Base-by-base conservation (phyloP, 257 asterid genomes). In the Lavandula angustifolia region DNA sequence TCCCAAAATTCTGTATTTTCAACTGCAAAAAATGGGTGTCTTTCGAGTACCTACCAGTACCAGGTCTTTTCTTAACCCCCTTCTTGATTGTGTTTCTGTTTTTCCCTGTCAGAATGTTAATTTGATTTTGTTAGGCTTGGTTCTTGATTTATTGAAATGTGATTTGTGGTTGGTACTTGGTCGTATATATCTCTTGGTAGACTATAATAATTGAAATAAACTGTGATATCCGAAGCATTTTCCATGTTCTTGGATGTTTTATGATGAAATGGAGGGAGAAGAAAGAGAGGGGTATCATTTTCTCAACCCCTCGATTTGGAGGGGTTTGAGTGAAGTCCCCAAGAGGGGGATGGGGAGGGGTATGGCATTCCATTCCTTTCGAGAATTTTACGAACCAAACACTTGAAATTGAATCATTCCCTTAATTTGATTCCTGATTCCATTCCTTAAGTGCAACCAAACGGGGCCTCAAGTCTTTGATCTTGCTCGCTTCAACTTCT, bases 1-100 rank as follows among this genome's bases (percentile, higher is more conserved):
- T 68, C 85, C 59, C 73, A 68, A 74, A 70, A 44, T 64, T 49
- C 68, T 46, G 70, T 64, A 50, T 48, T 78, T 66, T 69, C 81
- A 44, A 75, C 74, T 8, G 55, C 59, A 10, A 78, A 53, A 67
- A 65, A 44, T n/a, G 72, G 60, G 13, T 54, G 72, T 48, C 49
- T 22, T 16, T 40, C 80, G 7, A 58, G 41, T 46, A 33, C 68
- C 43, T 33, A 67, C 54, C 81, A 78, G 85, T 22, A 22, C 27
- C 27, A 22, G 27, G 27, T 87, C 82, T 49, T 29, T 29, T 54
- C 44, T 54, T 71, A 37, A 6, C 31, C 47, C 43, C 55, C 22
- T 17, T 51, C 49, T 62, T 14, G 56, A 14, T 53, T 62, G 6
- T 27, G 49, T 56, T 4, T 13, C 6, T 66, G 6, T 7, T 18